These are phyloP conservation scores for Didymella lethalis DNA, from an alignment of 2,329 filamentous ascomycete species.

Conservation along the genomic window DNA sequence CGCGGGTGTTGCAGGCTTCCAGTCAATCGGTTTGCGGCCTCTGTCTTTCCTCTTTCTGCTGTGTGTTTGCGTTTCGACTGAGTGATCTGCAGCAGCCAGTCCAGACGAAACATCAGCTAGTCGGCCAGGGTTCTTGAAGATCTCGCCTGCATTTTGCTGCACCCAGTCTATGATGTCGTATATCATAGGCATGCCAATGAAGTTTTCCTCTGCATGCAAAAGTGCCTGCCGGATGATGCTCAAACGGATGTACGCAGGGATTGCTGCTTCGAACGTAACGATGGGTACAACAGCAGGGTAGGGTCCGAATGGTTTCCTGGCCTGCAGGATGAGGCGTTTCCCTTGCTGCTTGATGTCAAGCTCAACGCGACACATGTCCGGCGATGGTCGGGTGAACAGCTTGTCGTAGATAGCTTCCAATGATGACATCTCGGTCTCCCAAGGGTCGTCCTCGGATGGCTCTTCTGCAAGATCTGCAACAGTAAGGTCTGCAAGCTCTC, in stretches of 20 bases:
- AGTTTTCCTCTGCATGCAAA: constrained; percentile 71
- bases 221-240: constrained; percentile 83
- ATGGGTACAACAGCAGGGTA: constrained; percentile 77
- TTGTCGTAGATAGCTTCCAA: constrained; percentile 87
- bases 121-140: constrained; percentile 84
- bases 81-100: constrained; percentile 61
- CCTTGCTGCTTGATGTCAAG: constrained; percentile 62
- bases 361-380: constrained; percentile 73
- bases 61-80: constrained; percentile 25
- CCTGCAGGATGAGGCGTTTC: constrained; percentile 65
- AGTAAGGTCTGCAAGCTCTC: constrained; percentile 45
- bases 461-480: constrained; percentile 54
- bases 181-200: constrained; percentile 87
- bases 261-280: constrained; percentile 69
- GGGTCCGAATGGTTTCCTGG: constrained; percentile 70
- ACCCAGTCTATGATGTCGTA: constrained; percentile 93
- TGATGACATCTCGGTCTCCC: constrained; percentile 85
- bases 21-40: constrained; percentile 65
- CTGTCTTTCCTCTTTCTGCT: constrained; percentile 32
- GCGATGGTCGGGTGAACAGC: constrained; percentile 60
- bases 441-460: constrained; percentile 63
- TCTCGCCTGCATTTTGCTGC: constrained; percentile 80
- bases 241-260: constrained; percentile 92
- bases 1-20: constrained; percentile 64
- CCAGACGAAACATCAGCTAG: constrained; percentile 85